Evolutionary conservation across 352 stramenopile species (phyloP), one percentile per base, ranked within the genome.

Genomic region (Phytopythium kandeliae): DNA sequence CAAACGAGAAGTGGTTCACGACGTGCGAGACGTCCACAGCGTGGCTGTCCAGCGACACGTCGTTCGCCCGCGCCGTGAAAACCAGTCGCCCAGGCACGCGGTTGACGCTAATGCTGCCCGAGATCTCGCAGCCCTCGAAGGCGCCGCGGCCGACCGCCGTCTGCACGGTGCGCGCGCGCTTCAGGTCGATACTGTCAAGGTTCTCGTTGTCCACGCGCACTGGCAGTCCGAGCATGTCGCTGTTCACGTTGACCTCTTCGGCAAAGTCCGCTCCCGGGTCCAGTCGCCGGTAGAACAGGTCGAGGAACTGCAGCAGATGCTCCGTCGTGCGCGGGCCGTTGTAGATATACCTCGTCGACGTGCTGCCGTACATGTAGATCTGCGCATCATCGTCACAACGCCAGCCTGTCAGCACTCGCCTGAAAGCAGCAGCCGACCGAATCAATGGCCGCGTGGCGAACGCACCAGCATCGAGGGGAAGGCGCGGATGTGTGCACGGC

Each of bases 1-100:
- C 83, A 51, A 94, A 94, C 9, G 80, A 94, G 28, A 94, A 91
- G 55, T 94, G 80, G 57, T 89, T 85, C 26, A 92, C 77, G 48
- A 66, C 45, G 44, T 92, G 81, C 0, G 74, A 86, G 24, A 78
- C 54, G 50, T 92, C 84, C 51, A 92, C 61, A 24, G 67, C 55
- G 19, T 67, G 55, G 17, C 70, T 60, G 10, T 87, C 74, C 35
- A 92, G 86, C 37, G 81, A 90, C 36, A 87, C 63, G 16, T 92
- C 78, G 30, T 78, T 67, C 24, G 78, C 83, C 21, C 71, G 66
- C 13, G 78, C 78, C 37, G 77, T 87, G 46, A 90, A 77, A 41
- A 83, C 71, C 36, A 92, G 50, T 34, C 80, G 75, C 3, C 81
- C 78, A 1, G 81, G 81, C 48, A 92, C 81, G 25, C 81, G 81